These are phyloP conservation scores for Scedosporium apiospermum DNA, from an alignment of 2,329 filamentous ascomycete species.

Conservation along the genomic window DNA sequence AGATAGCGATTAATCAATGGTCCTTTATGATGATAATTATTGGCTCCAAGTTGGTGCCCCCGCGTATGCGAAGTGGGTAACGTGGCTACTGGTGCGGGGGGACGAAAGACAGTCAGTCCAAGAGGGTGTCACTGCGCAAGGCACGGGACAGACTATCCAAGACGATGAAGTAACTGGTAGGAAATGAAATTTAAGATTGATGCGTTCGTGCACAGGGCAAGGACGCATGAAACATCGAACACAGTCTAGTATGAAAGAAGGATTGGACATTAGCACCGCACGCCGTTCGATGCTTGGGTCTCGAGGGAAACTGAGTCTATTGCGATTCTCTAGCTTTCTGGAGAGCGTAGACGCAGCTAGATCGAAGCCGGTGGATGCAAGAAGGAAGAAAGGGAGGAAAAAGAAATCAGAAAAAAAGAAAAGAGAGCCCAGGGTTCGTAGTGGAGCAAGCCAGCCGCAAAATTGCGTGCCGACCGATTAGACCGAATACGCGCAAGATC, in stretches of 20 bases:
- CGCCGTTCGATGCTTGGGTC: too few relatives aligned
- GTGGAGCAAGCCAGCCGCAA: not conserved
- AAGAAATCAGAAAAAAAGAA: too few relatives aligned
- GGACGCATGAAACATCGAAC: not conserved
- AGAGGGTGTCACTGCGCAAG: not conserved
- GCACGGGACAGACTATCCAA: not conserved
- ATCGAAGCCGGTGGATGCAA: not conserved
- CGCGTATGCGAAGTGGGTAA: not conserved
- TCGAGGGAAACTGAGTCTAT: not conserved
- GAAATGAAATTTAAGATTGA: not conserved
- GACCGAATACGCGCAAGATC: not conserved
- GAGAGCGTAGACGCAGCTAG: too few relatives aligned
- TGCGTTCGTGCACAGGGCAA: too few relatives aligned
- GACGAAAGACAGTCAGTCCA: not conserved
- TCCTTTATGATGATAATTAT: not conserved
- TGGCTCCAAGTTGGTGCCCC: not conserved
- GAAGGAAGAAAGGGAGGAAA: not conserved
- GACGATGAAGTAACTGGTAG: not conserved
- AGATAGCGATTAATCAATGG: not conserved
- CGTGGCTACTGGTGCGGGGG: not conserved
- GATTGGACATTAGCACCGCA: not conserved
- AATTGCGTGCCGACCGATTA: not conserved
- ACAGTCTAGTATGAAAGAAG: not conserved
- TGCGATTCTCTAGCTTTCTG: not conserved
- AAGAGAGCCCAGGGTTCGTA: not conserved